Base-by-base conservation (phyloP, 2,329 filamentous ascomycete genomes). In the Trichophyton mentagrophytes region DNA sequence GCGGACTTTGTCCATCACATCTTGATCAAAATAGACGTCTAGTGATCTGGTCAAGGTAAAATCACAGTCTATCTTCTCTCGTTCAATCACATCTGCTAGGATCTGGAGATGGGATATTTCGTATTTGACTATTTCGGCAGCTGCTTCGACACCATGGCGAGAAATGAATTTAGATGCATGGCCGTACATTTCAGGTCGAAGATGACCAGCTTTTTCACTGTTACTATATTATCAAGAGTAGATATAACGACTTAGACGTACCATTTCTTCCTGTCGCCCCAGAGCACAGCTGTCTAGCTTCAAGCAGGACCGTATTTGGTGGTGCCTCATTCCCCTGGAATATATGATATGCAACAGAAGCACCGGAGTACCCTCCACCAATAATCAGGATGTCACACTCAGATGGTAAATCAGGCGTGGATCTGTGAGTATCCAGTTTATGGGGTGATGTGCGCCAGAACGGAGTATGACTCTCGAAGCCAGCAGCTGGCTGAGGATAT, bases 291-390 rank as follows among this genome's bases (percentile, higher is more conserved):
- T 72, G 66, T 22, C 75, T 65, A 1, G 74, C 74, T 61, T 77
- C 76, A 0, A 77, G 64, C 30, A 77, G 70, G 0, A 72, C 63
- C n/a, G 76, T 71, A 0, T 70, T 72, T 3, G 68, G 68, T 3
- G 65, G 61, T 40, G 62, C 56, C 20, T 63, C 57, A 25, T 67
- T 63, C 27, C 65, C 65, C 1, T 68, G 69, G 11, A 74, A 62
- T 3, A 77, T 70, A 61, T 80, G 74, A 51, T 78, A 77, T 0
- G 74, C 74, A 3, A 75, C 72, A 1, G 73, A 72, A 0, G 74
- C 72, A 2, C 79, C 79, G 3, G 78, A 71, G 60, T 75, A 78
- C 0, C 79, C 79, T 13, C 76, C 74, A 0, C 78, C 79, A 7
- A 80, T 72, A 42, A 81, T 74, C 15, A 75, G 71, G 58, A 81